These are phyloP conservation scores for Ustilago esculenta DNA, from an alignment of 1,284 basidiomycete species.

Conservation along the genomic window DNA sequence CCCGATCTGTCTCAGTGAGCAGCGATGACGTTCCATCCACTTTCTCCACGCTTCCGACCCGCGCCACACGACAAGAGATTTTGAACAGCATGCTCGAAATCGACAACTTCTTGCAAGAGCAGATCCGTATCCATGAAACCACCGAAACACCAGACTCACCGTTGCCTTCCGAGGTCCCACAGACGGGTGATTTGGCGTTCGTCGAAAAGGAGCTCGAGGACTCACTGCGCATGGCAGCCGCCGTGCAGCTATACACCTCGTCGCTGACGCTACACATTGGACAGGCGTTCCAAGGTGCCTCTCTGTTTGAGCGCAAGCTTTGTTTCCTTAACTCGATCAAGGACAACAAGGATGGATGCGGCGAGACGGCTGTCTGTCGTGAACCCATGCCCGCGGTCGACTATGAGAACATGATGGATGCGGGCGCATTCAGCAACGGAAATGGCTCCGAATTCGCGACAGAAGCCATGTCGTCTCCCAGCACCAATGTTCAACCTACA, in stretches of 20 bases:
- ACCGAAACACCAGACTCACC: constrained; percentile 33
- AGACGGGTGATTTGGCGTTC: constrained; percentile 28
- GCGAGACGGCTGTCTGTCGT: constrained; percentile 39
- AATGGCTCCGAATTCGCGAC: background rate
- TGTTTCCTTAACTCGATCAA: constrained; percentile 63
- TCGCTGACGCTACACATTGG: constrained; percentile 61
- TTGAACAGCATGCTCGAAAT: constrained; percentile 59
- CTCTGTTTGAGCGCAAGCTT: constrained; percentile 61
- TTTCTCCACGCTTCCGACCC: constrained; percentile 44
- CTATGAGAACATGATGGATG: constrained; percentile 17
- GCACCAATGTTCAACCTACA: constrained; percentile 2
- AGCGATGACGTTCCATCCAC: constrained; percentile 30
- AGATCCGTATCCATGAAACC: constrained; percentile 48
- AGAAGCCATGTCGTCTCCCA: constrained; percentile 12
- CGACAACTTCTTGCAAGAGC: constrained; percentile 53
- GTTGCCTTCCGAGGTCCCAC: constrained; percentile 24
- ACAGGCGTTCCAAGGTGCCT: constrained; percentile 61
- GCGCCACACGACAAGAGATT: constrained; percentile 51
- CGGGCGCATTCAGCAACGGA: constrained; percentile 8
- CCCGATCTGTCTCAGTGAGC: constrained; percentile 35
- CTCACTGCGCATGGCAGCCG: constrained; percentile 49
- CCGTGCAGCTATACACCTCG: constrained; percentile 60
- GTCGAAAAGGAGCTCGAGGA: constrained; percentile 57
- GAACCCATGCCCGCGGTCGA: constrained; percentile 54
- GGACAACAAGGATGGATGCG: constrained; percentile 42